These are phyloP conservation scores for Bromus sterilis DNA, from an alignment of 176 grass and related monocot genomes.

Conservation along the genomic window DNA sequence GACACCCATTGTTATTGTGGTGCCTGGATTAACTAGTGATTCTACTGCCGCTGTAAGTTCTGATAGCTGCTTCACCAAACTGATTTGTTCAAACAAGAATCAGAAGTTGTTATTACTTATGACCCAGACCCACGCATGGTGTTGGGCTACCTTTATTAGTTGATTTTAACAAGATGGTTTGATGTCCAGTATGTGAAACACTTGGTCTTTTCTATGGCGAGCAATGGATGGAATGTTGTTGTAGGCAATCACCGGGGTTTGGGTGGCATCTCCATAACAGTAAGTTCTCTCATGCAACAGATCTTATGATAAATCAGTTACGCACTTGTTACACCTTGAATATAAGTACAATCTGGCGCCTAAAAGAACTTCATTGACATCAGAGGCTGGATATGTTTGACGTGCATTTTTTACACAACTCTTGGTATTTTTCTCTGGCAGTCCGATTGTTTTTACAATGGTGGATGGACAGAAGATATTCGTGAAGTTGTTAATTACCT, in stretches of 20 bases:
- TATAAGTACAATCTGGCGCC: neutral
- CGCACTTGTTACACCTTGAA: neutral
- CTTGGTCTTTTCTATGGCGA: conserved; percentile 64
- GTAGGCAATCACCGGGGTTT: conserved; percentile 90
- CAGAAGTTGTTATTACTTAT: neutral
- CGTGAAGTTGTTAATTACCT: conserved; percentile 89
- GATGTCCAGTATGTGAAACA: conserved; percentile 82
- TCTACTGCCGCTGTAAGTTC: conserved; percentile 78
- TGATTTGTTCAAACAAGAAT: conserved; percentile 4
- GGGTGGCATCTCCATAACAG: conserved; percentile 92
- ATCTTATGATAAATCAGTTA: conserved; percentile 2
- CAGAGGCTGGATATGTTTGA: neutral
- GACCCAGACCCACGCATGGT: neutral
- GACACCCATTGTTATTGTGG: conserved; percentile 65
- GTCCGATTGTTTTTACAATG: conserved; percentile 98
- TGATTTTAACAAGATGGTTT: conserved; percentile 21
- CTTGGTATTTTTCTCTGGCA: conserved; percentile 21
- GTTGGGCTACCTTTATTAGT: neutral
- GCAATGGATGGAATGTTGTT: conserved; percentile 78
- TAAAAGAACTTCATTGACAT: neutral
- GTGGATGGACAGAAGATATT: conserved; percentile 93
- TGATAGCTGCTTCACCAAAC: neutral
- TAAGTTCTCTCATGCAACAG: conserved; percentile 37
- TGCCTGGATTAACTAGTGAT: conserved; percentile 94
- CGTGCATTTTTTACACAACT: neutral